These are phyloP conservation scores for Austroboletus eburneus DNA, from an alignment of 768 basidiomycete species.

Conservation along the genomic window DNA sequence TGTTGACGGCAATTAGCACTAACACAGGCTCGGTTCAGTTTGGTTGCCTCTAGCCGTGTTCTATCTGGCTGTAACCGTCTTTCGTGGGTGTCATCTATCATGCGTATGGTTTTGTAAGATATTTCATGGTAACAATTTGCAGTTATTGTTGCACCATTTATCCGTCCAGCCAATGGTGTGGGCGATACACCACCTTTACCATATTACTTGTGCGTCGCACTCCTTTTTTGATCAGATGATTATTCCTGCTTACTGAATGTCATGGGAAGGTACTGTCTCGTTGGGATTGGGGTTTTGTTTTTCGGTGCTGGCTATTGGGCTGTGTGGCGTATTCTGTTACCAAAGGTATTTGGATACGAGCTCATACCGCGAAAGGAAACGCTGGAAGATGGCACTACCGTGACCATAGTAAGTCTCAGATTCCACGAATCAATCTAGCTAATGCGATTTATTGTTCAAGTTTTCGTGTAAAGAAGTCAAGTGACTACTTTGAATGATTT, in stretches of 20 bases:
- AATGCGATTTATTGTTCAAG: no score
- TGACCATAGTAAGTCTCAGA: conserved; percentile 54
- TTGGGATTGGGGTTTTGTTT: conserved; percentile 47
- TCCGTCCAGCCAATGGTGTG: conserved; percentile 48
- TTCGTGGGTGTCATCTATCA: conserved; percentile 36
- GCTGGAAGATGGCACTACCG: conserved; percentile 49
- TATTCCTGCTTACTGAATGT: conserved; percentile 27
- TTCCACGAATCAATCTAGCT: no score
- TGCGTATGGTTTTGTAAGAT: background rate
- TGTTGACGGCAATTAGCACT: background rate
- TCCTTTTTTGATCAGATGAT: conserved; percentile 28
- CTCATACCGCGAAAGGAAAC: conserved; percentile 45
- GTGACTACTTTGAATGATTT: no score
- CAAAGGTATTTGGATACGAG: conserved; percentile 45
- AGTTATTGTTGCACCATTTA: conserved; percentile 55
- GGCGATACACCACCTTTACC: conserved; percentile 60
- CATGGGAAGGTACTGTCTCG: conserved; percentile 44
- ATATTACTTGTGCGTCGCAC: conserved; percentile 43
- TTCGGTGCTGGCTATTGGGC: conserved; percentile 52
- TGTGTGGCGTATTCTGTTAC: conserved; percentile 47
- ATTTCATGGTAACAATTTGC: no score
- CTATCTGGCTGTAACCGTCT: conserved; percentile 47
- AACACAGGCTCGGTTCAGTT: conserved; percentile 29
- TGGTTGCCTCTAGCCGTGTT: conserved; percentile 55
- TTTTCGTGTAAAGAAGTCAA: no score